A percentile compares a stretch with the other conserved stretches of the same genome.
Conservation (phyloP, 2,329 filamentous ascomycete species). For the Penicillium sp. region DNA sequence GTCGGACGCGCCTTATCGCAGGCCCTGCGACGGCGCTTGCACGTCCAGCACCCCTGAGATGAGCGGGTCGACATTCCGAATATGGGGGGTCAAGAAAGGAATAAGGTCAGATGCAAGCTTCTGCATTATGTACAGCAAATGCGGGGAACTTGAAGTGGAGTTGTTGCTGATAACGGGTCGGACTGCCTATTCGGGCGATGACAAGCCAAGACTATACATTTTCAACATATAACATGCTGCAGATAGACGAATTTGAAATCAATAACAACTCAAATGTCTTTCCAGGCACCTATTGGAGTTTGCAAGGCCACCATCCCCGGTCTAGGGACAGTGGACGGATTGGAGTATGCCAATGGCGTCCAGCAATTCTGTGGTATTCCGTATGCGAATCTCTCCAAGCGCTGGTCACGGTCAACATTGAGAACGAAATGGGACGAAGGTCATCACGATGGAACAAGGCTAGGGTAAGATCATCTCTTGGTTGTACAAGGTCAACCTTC, state of each 20-base stretch:
- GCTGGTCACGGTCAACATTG: constrained; percentile 24
- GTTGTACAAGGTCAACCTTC: neutral
- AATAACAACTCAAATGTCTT: constrained; percentile 16
- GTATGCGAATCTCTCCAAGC: constrained; percentile 23
- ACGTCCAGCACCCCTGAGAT: constrained; percentile 32
- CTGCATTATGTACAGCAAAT: constrained; percentile 3
- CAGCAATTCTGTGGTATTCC: constrained; percentile 29
- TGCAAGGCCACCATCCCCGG: constrained; percentile 17
- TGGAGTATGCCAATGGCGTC: constrained; percentile 22
- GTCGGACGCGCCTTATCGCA: constrained; percentile 29
- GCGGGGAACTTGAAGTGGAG: constrained; percentile 12
- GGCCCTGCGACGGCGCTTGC: constrained; percentile 29
- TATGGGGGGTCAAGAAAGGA: constrained; percentile 2
- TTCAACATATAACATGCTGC: neutral
- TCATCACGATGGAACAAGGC: constrained; percentile 20
- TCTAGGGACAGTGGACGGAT: constrained; percentile 22
- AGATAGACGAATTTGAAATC: neutral
- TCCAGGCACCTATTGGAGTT: constrained; percentile 15
- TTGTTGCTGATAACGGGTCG: constrained; percentile 13
- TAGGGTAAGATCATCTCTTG: neutral
- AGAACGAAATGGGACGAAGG: constrained; percentile 15
- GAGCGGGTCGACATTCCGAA: constrained; percentile 33
- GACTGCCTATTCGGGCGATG: constrained; percentile 17
- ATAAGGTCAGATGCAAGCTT: neutral
- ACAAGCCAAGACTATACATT: neutral